Conservation (phyloP, 1,284 basidiomycete genomes). For the Veloboletus limbatus region DNA sequence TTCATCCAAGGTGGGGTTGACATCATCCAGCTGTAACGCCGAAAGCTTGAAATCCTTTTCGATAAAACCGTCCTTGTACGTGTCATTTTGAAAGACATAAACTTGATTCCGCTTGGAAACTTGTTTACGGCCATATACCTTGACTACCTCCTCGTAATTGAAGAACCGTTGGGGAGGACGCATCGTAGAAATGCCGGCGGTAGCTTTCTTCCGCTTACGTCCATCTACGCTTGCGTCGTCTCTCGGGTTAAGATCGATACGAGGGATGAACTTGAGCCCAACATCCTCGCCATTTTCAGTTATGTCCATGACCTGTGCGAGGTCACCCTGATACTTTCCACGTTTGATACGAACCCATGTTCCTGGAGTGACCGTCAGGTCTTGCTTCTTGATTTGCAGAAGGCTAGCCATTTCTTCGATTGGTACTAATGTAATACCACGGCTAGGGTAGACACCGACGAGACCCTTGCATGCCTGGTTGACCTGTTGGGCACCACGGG, state of each 20-base stretch:
- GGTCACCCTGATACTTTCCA: conserved; percentile 91
- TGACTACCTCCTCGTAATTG: conserved; percentile 90
- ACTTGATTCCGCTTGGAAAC: conserved; percentile 71
- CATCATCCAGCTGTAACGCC: conserved; percentile 81
- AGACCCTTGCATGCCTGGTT: conserved; percentile 84
- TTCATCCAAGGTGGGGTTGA: conserved; percentile 95
- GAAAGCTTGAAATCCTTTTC: conserved; percentile 93
- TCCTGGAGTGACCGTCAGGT: conserved; percentile 80
- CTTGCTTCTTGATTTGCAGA: conserved; percentile 94
- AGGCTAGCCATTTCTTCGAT: conserved; percentile 99
- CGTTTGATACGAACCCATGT: conserved; percentile 96
- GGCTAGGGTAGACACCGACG: conserved; percentile 85
- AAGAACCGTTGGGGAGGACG: conserved; percentile 92
- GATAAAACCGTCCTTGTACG: conserved; percentile 92
- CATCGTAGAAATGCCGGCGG: conserved; percentile 49
- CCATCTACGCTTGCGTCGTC: conserved; percentile 70
- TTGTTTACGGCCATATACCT: conserved; percentile 78
- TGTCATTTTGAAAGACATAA: conserved; percentile 89
- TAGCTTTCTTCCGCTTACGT: conserved; percentile 69
- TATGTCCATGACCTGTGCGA: conserved; percentile 94
- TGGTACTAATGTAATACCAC: conserved; percentile 84
- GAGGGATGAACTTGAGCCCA: conserved; percentile 91
- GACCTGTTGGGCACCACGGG: conserved; percentile 85
- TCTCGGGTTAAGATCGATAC: conserved; percentile 92
- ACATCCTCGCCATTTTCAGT: conserved; percentile 94